Conservation (phyloP, 176 grass and related monocot genomes). For the Chrysopogon serrulatus region DNA sequence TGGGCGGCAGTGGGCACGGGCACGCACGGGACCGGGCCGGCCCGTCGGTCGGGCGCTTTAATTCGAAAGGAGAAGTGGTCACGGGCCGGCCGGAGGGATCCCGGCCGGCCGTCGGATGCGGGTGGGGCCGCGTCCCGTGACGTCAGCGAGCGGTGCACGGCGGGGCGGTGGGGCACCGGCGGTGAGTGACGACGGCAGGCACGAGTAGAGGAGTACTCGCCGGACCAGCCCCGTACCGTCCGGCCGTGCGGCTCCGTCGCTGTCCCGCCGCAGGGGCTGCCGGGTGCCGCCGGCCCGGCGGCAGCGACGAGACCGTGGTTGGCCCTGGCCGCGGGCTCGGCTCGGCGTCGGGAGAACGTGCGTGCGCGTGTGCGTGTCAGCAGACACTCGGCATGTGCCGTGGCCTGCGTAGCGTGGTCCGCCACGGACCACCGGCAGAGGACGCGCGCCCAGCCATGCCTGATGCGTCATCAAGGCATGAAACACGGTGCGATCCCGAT, state of each 20-base stretch:
- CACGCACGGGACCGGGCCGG: constrained; percentile 6
- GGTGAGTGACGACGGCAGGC: constrained; percentile 20
- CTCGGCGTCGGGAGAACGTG: not conserved
- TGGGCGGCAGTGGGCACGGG: not conserved
- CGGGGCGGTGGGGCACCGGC: not conserved
- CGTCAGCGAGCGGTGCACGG: not conserved
- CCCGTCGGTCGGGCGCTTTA: not conserved
- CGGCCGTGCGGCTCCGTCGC: not conserved
- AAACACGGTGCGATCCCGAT: not conserved
- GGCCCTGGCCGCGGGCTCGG: not conserved
- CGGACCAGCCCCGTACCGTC: constrained; percentile 4
- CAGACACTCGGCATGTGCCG: not conserved
- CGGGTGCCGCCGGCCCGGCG: not conserved
- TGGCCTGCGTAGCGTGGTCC: not conserved
- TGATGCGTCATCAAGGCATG: too few relatives aligned
- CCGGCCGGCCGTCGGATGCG: not conserved
- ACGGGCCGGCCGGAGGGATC: constrained; percentile 18
- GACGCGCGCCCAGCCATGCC: too few relatives aligned
- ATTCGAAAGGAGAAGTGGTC: constrained; percentile 28
- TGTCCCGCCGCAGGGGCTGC: constrained; percentile 25
- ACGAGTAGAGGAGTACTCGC: constrained; percentile 17
- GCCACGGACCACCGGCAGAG: not conserved
- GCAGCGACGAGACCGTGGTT: not conserved
- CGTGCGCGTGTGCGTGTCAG: not conserved
- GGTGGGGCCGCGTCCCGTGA: not conserved